Evolutionary conservation across 148 eudicot species (phyloP).

Genomic region (Heliamphora exappendiculata): DNA sequence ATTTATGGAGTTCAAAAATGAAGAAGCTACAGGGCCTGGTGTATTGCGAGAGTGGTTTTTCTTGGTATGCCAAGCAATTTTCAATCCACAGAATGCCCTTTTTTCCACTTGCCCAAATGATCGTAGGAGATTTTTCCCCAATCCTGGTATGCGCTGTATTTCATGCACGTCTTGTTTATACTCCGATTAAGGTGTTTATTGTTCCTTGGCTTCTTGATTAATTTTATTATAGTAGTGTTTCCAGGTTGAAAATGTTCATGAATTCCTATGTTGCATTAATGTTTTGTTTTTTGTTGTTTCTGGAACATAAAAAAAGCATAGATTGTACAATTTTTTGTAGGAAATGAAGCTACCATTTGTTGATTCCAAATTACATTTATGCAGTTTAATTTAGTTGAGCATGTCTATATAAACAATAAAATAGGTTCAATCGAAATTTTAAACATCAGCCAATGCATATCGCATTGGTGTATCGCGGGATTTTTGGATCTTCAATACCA

Average conservation of each 20-base stretch:
- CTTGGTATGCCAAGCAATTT: constrained; percentile 74
- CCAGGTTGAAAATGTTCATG: background rate
- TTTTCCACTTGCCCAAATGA: constrained; percentile 78
- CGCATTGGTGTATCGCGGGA: no score
- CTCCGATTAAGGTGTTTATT: background rate
- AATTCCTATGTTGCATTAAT: background rate
- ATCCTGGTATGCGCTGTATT: constrained; percentile 48
- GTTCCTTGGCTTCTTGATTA: background rate
- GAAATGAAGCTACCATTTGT: background rate
- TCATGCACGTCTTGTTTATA: background rate
- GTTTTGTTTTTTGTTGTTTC: background rate
- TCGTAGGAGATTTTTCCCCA: constrained; percentile 84
- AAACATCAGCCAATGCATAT: no score
- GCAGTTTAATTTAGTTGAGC: background rate
- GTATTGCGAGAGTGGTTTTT: constrained; percentile 93
- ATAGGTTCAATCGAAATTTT: background rate
- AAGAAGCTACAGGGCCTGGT: constrained; percentile 94
- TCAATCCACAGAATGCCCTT: constrained; percentile 80
- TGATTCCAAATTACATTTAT: background rate
- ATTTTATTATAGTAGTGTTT: background rate
- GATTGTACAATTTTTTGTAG: background rate
- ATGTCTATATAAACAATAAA: background rate
- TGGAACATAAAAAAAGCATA: background rate
- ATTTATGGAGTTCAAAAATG: constrained; percentile 83
- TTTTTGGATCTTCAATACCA: no score